Evolutionary conservation across 257 asterid genomes (phyloP).

Genomic region (Mitragyna speciosa): DNA sequence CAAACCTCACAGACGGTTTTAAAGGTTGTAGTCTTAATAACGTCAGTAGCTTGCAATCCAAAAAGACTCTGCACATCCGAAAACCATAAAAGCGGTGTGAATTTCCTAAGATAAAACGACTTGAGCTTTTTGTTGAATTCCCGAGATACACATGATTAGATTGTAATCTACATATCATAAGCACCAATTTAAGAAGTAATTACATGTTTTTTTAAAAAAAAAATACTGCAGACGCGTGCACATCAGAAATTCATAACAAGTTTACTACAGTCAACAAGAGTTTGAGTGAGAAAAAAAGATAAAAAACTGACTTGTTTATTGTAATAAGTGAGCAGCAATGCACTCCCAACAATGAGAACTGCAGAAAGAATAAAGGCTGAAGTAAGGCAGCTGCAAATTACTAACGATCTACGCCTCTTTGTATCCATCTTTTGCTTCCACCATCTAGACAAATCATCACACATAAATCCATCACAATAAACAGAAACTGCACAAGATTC

Average conservation of each 20-base stretch:
- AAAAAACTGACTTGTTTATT: constrained; percentile 39
- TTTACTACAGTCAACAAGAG: neutral
- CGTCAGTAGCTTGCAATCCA: constrained; percentile 35
- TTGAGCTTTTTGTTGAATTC: neutral
- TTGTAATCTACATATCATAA: too few species aligned
- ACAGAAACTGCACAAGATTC: neutral
- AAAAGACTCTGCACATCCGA: constrained; percentile 40
- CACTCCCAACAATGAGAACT: constrained; percentile 43
- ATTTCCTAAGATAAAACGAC: neutral
- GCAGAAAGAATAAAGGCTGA: constrained; percentile 44
- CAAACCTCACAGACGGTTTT: constrained; percentile 51
- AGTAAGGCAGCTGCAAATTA: constrained; percentile 37
- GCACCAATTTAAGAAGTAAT: neutral
- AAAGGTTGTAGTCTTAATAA: constrained; percentile 28
- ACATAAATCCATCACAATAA: constrained; percentile 4
- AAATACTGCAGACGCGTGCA: neutral
- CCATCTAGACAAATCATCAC: neutral
- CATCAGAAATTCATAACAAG: neutral
- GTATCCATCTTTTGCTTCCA: constrained; percentile 22
- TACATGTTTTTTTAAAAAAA: too few species aligned
- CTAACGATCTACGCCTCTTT: constrained; percentile 37
- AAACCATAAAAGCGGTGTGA: neutral
- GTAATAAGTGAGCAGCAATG: constrained; percentile 38
- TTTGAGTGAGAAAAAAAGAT: neutral
- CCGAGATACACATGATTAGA: neutral